phyloP scores from a whole-genome alignment of 164 flowering plant species.

The Hamamelis virginiana region DNA sequence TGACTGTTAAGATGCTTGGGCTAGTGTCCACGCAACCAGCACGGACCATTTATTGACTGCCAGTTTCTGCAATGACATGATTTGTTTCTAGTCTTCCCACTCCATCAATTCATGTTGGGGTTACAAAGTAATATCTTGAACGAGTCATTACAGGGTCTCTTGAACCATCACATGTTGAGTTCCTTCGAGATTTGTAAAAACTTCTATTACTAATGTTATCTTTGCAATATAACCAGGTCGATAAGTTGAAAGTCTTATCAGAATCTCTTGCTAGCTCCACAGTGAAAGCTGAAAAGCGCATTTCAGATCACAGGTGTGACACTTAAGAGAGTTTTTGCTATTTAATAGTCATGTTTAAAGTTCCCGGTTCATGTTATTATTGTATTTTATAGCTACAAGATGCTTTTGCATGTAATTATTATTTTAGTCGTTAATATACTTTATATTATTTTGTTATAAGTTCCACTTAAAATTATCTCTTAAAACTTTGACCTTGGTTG shows the following conservation, averaged over 20 bases:
- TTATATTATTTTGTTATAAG: neutral
- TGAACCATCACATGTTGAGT: slow-evolving; percentile 2
- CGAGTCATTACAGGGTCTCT: neutral
- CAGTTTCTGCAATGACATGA: too few species aligned
- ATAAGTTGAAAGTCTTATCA: slow-evolving; percentile 64
- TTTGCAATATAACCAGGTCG: slow-evolving; percentile 39
- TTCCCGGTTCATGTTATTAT: neutral
- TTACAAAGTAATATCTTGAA: neutral
- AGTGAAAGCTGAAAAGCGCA: slow-evolving; percentile 64
- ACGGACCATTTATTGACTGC: too few species aligned
- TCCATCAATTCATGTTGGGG: too few species aligned
- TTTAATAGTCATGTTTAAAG: neutral
- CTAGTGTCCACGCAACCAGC: too few species aligned
- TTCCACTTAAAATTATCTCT: neutral
- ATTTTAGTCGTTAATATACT: neutral
- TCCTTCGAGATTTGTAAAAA: neutral
- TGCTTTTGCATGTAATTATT: neutral
- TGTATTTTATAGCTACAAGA: neutral
- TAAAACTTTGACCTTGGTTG: neutral
- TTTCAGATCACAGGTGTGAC: slow-evolving; percentile 56
- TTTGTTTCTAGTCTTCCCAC: too few species aligned
- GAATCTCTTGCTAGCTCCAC: slow-evolving; percentile 68
- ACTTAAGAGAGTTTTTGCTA: neutral
- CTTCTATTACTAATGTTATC: neutral
- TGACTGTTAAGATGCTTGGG: too few species aligned